These are phyloP conservation scores for Agapanthus africanus DNA, from an alignment of 106 monocot genomes.

Conservation along the genomic window DNA sequence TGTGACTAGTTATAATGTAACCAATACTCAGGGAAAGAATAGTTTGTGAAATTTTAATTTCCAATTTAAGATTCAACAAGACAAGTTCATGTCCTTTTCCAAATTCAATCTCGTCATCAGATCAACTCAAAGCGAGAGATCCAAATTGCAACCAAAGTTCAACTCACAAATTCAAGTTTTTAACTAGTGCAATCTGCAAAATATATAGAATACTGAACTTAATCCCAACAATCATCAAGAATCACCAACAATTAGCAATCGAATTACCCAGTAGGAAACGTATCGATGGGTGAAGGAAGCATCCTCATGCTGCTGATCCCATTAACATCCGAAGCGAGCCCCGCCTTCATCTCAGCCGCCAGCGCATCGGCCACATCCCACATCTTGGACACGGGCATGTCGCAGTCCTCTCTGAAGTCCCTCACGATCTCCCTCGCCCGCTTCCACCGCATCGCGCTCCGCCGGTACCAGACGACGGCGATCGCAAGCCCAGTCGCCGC, in stretches of 20 bases:
- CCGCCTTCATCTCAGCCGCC: conserved; percentile 18
- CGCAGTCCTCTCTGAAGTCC: conserved; percentile 5
- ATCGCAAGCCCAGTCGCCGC: conserved; percentile 7
- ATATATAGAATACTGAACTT: no score
- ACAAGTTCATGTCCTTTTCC: no score
- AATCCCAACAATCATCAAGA: neutral
- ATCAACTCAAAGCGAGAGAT: neutral
- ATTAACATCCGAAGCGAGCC: neutral
- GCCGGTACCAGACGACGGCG: conserved; percentile 4
- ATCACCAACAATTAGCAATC: neutral
- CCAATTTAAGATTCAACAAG: no score
- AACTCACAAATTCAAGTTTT: neutral
- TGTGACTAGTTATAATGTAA: no score
- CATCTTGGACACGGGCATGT: conserved; percentile 10
- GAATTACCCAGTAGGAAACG: conserved; percentile 21
- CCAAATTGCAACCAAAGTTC: neutral
- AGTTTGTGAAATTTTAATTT: no score
- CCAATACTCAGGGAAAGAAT: no score
- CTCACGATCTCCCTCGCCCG: conserved; percentile 11
- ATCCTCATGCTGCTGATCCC: conserved; percentile 16
- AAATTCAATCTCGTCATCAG: no score
- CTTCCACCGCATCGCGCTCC: conserved; percentile 11
- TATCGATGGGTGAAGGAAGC: conserved; percentile 13
- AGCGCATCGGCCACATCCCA: conserved; percentile 23
- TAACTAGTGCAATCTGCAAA: neutral